phyloP scores from a whole-genome alignment of 768 basidiomycete genomes.

The Mycena kentingensis region DNA sequence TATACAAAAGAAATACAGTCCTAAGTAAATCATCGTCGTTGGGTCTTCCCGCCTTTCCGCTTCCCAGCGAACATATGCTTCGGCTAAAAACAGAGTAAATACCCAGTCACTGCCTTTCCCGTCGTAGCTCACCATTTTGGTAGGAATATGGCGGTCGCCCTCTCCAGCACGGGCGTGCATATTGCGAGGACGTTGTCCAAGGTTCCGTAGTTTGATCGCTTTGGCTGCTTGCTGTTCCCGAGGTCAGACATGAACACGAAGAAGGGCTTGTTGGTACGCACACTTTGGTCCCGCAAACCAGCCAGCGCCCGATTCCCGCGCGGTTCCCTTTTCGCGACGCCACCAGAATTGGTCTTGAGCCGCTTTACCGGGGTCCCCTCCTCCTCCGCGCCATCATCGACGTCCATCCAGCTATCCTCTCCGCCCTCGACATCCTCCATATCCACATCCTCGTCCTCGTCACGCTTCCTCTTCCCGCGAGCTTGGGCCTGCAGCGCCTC shows the following conservation, averaged over 20 bases:
- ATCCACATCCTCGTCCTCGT: slow-evolving; percentile 61
- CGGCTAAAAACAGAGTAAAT: slow-evolving; percentile 52
- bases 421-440: slow-evolving; percentile 57
- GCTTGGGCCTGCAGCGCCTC: slow-evolving; percentile 72
- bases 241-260: slow-evolving; percentile 1
- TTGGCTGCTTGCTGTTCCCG: slow-evolving; percentile 69
- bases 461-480: slow-evolving; percentile 71
- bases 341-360: slow-evolving; percentile 62
- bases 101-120: slow-evolving; percentile 7
- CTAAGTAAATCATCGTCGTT: slow-evolving; percentile 66
- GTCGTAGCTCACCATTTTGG: slow-evolving; percentile 71
- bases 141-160: slow-evolving; percentile 77
- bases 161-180: slow-evolving; percentile 90
- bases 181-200: slow-evolving; percentile 86
- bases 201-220: slow-evolving; percentile 80
- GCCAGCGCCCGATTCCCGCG: slow-evolving; percentile 73
- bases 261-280: slow-evolving; percentile 37
- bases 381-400: slow-evolving; percentile 51
- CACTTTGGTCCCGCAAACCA: slow-evolving; percentile 76
- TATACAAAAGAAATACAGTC: slow-evolving; percentile 4
- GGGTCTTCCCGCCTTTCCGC: slow-evolving; percentile 81
- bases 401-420: slow-evolving; percentile 51
- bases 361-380: slow-evolving; percentile 58
- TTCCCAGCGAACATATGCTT: slow-evolving; percentile 87
- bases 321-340: slow-evolving; percentile 58